Percentiles rank a stretch among this genome's conserved stretches.
Evolutionary conservation across 805 yeast species (phyloP).

Genomic region (Jamesozyma lodderae): DNA sequence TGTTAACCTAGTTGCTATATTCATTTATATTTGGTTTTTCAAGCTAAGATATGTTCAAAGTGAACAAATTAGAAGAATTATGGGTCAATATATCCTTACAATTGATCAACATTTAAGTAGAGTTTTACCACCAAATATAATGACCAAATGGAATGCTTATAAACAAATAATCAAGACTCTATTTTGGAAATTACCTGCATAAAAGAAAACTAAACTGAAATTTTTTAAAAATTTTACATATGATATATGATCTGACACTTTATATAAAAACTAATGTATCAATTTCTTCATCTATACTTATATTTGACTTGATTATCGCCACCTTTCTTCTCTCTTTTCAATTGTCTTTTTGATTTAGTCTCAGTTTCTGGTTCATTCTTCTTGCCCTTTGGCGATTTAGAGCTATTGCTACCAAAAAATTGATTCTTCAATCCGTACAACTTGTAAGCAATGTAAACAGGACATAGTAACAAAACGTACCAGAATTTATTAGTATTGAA

Average conservation of each 20-base stretch:
- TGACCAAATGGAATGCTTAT: constrained; percentile 16
- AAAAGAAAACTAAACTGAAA: constrained; percentile 1
- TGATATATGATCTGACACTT: background rate
- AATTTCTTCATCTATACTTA: constrained; percentile 17
- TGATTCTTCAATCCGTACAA: constrained; percentile 22
- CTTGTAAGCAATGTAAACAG: constrained; percentile 39
- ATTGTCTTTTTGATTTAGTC: constrained; percentile 34
- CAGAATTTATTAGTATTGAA: constrained; percentile 41
- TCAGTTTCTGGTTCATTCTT: constrained; percentile 4
- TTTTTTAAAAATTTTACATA: background rate
- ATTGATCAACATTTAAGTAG: constrained; percentile 32
- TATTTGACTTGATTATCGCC: constrained; percentile 31
- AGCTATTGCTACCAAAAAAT: constrained; percentile 13
- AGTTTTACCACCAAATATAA: constrained; percentile 33
- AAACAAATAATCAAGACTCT: constrained; percentile 13
- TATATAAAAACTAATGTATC: too few relatives aligned
- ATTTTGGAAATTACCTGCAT: constrained; percentile 14
- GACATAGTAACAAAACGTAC: constrained; percentile 31
- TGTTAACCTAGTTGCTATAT: constrained; percentile 33
- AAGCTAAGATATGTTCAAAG: constrained; percentile 53
- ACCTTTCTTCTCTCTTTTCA: constrained; percentile 34
- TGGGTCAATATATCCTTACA: constrained; percentile 38
- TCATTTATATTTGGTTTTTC: constrained; percentile 44
- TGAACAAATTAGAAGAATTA: constrained; percentile 42
- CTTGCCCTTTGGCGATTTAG: background rate